phyloP scores from a whole-genome alignment of 129 eudicot species.

The Apium graveolens region DNA sequence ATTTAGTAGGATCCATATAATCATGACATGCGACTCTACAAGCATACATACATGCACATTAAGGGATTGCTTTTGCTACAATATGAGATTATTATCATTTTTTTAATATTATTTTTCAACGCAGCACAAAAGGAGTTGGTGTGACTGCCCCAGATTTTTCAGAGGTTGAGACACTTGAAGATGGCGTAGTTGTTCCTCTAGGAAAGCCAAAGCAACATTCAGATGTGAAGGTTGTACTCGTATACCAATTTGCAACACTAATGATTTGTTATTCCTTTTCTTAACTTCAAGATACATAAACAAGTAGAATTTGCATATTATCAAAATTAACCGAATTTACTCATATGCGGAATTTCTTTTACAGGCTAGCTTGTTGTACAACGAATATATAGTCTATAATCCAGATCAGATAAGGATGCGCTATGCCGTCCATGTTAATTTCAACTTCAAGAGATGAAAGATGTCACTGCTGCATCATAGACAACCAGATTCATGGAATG shows the following conservation, averaged over 20 bases:
- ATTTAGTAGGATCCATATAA: neutral
- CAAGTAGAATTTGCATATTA: neutral
- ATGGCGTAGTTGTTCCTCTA: conserved; percentile 79
- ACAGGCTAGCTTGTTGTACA: conserved; percentile 74
- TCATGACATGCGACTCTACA: neutral
- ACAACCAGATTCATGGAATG: neutral
- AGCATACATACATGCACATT: neutral
- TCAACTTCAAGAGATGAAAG: conserved; percentile 29
- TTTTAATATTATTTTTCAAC: neutral
- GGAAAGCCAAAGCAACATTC: conserved; percentile 51
- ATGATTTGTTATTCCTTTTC: neutral
- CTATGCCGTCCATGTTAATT: conserved; percentile 68
- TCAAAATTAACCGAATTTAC: neutral
- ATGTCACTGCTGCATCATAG: neutral
- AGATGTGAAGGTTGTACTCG: neutral
- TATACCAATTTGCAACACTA: neutral
- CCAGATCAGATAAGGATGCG: conserved; percentile 98
- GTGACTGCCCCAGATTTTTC: conserved; percentile 66
- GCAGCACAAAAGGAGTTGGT: conserved; percentile 98
- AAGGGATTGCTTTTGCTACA: neutral
- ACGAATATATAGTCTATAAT: conserved; percentile 87
- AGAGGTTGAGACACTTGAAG: conserved; percentile 57
- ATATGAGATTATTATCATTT: neutral
- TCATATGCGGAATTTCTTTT: conserved; percentile 14
- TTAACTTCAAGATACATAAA: neutral